phyloP scores from a whole-genome alignment of 2,329 filamentous ascomycete species.

The Claviceps cyperi region DNA sequence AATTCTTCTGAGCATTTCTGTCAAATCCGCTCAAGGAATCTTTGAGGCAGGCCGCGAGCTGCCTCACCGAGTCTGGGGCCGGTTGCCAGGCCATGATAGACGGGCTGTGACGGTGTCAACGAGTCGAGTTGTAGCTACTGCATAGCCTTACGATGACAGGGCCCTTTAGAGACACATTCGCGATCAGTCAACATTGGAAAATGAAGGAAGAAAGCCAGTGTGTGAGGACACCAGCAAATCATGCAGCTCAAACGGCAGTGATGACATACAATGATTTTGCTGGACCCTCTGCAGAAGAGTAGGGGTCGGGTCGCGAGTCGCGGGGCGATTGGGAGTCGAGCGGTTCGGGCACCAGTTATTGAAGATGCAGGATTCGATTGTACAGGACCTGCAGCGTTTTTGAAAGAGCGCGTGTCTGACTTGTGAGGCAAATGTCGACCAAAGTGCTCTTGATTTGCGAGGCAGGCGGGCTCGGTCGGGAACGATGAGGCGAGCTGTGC shows the following conservation, averaged over 20 bases:
- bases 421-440: not conserved
- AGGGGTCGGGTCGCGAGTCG: not conserved
- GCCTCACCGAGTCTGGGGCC: conserved; percentile 68
- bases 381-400: not conserved
- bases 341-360: not conserved
- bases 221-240: not conserved
- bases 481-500: conserved; percentile 7
- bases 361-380: not conserved
- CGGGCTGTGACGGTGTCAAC: not conserved
- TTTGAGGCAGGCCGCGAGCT: conserved; percentile 77
- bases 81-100: conserved; percentile 83
- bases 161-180: not conserved
- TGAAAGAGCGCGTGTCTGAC: not conserved
- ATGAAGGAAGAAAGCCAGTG: not conserved
- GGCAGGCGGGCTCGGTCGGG: not conserved
- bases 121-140: not conserved
- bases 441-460: conserved; percentile 1
- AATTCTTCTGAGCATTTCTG: conserved; percentile 69
- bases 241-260: not conserved
- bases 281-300: conserved; percentile 1
- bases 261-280: conserved; percentile 1
- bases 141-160: not conserved
- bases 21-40: conserved; percentile 84
- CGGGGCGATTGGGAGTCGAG: not conserved
- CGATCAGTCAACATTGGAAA: not conserved